Base-by-base conservation (phyloP, 176 grass and related monocot genomes). In the Chloris gayana region DNA sequence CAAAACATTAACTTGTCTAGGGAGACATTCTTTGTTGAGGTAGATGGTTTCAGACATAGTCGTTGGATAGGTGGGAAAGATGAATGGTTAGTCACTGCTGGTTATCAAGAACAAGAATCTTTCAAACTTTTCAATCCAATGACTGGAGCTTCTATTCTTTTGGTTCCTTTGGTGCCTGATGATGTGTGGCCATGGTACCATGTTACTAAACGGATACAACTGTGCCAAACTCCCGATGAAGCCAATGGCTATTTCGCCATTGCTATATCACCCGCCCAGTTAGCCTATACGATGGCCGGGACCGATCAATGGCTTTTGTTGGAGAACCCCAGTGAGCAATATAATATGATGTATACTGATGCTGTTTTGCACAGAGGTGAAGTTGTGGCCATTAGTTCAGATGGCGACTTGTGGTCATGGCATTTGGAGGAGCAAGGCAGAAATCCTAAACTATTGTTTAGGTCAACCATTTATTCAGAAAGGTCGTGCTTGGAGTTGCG, bases 1-100 rank as follows among this genome's bases (percentile, higher is more conserved):
- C 29, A 65, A 8, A 34, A 34, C 1, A 61, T 60, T 60, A 33
- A 19, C 30, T 19, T 21, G 30, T 3, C 29, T 8, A 65, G 14
- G 62, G 62, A 65, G 30, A 34, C 31, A 8, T 65, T 41, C 14
- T 18, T 4, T 0, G 32, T 59, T 59, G 51, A 75, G 51, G 12
- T 39, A 4, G 33, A 75, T 7, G 31, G 12, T 5, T 37, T 75
- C 0, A 59, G 33, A 26, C 9, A 41, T 29, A 14, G 13, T 1
- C 37, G 13, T 38, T 75, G 72, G 72, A 26, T 59, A 9, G 72
- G 72, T 8, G 72, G 51, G 30, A 75, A 75, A 75, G 72, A 41
- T 59, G 33, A 41, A 41, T 75, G 72, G 72, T 9, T 75, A 26
- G 72, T 75, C 3, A 39, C 3, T 18, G 24, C 2, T 7, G 14